Conservation (phyloP, 495 filamentous ascomycete genomes). For the Penicillium paradoxum region DNA sequence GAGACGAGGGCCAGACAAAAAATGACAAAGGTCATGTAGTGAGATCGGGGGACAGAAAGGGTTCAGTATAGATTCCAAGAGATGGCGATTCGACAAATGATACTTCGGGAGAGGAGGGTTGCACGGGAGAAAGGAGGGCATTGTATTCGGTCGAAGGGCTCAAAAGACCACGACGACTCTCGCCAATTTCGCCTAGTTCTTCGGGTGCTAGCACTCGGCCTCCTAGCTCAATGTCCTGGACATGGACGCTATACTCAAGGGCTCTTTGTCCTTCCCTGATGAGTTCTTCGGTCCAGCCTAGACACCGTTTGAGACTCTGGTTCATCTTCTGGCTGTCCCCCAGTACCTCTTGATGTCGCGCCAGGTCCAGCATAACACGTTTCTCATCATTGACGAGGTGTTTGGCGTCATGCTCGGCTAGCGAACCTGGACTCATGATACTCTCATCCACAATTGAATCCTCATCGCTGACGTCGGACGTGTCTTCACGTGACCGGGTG, state of each 20-base stretch:
- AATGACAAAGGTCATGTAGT: neutral
- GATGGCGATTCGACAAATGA: slow-evolving; percentile 12
- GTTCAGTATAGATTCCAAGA: neutral
- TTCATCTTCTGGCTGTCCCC: slow-evolving; percentile 90
- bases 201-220: slow-evolving; percentile 72
- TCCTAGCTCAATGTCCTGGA: slow-evolving; percentile 73
- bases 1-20: slow-evolving; percentile 20
- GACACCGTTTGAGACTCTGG: slow-evolving; percentile 81
- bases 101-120: slow-evolving; percentile 3
- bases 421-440: slow-evolving; percentile 29
- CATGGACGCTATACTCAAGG: slow-evolving; percentile 69
- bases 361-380: slow-evolving; percentile 72
- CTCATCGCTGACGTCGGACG: slow-evolving; percentile 46
- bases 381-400: slow-evolving; percentile 61
- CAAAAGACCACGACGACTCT: slow-evolving; percentile 31
- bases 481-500: slow-evolving; percentile 31
- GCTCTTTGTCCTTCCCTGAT: slow-evolving; percentile 85
- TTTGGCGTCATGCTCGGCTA: slow-evolving; percentile 38
- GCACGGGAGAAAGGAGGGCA: slow-evolving; percentile 1
- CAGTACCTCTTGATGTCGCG: slow-evolving; percentile 82
- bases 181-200: slow-evolving; percentile 54
- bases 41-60: neutral
- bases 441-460: slow-evolving; percentile 37
- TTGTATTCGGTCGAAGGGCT: slow-evolving; percentile 26
- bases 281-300: slow-evolving; percentile 80